A percentile compares a stretch with the other conserved stretches of the same genome.
Evolutionary conservation across 2,329 filamentous ascomycete genomes (phyloP).

Genomic region (Emergomyces orientalis): DNA sequence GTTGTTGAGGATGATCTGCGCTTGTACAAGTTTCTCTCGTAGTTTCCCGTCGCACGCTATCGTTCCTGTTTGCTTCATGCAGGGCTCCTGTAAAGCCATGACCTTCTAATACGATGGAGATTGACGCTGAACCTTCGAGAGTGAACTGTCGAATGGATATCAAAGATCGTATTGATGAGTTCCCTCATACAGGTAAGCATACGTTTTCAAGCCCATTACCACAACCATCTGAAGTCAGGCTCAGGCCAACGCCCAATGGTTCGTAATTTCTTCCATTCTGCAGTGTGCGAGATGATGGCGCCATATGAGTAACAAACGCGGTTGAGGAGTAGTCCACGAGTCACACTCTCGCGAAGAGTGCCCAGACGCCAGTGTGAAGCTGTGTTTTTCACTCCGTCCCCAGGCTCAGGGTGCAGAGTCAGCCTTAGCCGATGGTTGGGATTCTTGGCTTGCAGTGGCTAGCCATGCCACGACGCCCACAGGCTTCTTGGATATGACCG

Average conservation of each 20-base stretch:
- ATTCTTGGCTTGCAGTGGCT: neutral
- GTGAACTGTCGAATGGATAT: neutral
- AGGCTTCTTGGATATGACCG: neutral
- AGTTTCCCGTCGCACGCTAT: neutral
- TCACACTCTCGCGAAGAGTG: neutral
- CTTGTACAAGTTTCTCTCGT: neutral
- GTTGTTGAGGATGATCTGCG: neutral
- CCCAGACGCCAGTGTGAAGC: neutral
- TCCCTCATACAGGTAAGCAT: neutral
- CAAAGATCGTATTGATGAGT: no score
- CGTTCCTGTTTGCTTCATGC: neutral
- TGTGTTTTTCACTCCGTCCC: neutral
- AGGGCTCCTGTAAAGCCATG: neutral
- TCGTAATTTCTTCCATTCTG: neutral
- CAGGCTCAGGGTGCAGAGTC: neutral
- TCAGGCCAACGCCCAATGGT: neutral
- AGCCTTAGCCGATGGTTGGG: neutral
- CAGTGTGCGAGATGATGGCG: neutral
- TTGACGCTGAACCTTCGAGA: neutral
- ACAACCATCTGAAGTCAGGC: neutral
- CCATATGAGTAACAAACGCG: no score
- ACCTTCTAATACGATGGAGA: neutral
- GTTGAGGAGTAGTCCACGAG: neutral
- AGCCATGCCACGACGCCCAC: neutral
- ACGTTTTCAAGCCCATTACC: neutral